Evolutionary conservation across 2,329 filamentous ascomycete genomes (phyloP).

Genomic region (Dendrostoma leiphaemia): DNA sequence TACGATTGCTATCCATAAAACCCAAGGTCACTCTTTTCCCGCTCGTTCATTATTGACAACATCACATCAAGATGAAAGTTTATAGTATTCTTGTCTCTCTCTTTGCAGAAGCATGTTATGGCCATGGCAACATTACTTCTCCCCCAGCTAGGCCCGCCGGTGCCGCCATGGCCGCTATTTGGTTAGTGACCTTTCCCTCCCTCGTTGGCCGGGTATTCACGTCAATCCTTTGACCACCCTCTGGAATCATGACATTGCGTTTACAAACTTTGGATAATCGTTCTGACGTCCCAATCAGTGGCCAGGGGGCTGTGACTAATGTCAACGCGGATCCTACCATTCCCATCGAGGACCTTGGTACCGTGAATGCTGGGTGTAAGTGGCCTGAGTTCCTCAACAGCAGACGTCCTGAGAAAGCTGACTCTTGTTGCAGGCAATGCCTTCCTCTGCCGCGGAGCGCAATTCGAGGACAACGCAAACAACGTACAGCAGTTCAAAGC

Average conservation of each 20-base stretch:
- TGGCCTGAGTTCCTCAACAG: too few relatives aligned
- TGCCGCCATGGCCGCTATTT: conserved; percentile 40
- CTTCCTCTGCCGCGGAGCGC: conserved; percentile 46
- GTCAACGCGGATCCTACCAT: conserved; percentile 34
- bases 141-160: conserved; percentile 41
- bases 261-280: too few relatives aligned
- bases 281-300: too few relatives aligned
- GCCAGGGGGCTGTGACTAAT: conserved; percentile 36
- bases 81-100: conserved; percentile 19
- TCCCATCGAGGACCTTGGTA: conserved; percentile 31
- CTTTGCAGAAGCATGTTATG: conserved; percentile 31
- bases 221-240: too few relatives aligned
- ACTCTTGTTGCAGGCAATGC: conserved; percentile 36
- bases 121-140: conserved; percentile 42
- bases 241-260: too few relatives aligned
- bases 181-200: too few relatives aligned
- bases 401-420: too few relatives aligned
- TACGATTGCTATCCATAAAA: too few relatives aligned
- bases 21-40: not conserved
- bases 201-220: too few relatives aligned
- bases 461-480: conserved; percentile 42
- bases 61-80: conserved; percentile 18
- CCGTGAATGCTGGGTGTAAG: conserved; percentile 27
- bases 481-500: conserved; percentile 40
- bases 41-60: not conserved